Base-by-base conservation (phyloP, 2,329 filamentous ascomycete species). In the Emergomyces orientalis region DNA sequence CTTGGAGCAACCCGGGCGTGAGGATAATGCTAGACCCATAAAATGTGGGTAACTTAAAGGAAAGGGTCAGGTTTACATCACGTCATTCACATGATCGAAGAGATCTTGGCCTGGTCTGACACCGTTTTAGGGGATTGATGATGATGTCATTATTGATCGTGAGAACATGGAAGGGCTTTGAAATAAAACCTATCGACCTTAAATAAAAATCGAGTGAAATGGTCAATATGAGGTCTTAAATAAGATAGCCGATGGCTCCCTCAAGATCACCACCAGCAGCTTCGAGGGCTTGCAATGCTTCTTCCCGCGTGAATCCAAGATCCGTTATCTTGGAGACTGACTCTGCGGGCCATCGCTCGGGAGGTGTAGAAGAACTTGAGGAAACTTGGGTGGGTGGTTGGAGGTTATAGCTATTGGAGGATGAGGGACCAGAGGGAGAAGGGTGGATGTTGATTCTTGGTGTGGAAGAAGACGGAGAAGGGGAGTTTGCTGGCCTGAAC, bases 191-290 rank as follows among this genome's bases (percentile, higher is more conserved):
- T 17, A 30, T 19, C n/a, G 27, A 7, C 17, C 2, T 52, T n/a
- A 54, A 54, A n/a, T 32, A 32, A n/a, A 19, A 54, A 54, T 32
- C 3, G 9, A 54, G 14, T 17, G 30, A n/a, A 14, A 32, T 22
- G 27, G 27, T 34, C 27, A 30, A 2, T 17, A 32, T 30, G 30
- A 27, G 19, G 30, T 54, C 37, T 71, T 66, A 77, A 64, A 86
- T 90, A 60, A 97, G 82, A 65, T 96, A 81, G 58, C 88, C 87
- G 56, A 91, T 92, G n/a, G 93, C 93, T 66, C 87, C 85, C 65
- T 97, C 90, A 8, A 97, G 85, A 71, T 97, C 90, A 25, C 94
- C 93, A 25, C 86, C 86, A 19, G 90, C 89, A 37, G 90, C 90
- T 70, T 91, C 85, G 60, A 99, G 79, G 2, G 92, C 91, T 64